Evolutionary conservation across 1,139 yeast genomes (phyloP), one percentile per base, ranked within the genome.

Genomic region (Blastobotrys elegans): DNA sequence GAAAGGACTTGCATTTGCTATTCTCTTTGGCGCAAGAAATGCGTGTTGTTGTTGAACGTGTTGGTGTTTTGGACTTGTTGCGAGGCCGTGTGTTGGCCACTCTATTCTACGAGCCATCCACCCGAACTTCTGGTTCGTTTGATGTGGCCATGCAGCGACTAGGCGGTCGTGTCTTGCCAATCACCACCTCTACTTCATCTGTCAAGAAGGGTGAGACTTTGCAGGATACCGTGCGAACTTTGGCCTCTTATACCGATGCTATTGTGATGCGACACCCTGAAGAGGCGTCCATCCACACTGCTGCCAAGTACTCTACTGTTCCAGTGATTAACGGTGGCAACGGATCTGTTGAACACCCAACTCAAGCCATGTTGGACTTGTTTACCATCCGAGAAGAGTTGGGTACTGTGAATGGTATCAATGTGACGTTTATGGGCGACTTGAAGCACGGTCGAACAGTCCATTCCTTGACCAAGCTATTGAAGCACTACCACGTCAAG

Each of bases 111-210:
- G 99, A 94, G 73, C 98, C 99, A 60, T 88, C 97, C 10, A 94
- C 99, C 41, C 80, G 99, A 71, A 94, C 99, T 29, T 80, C 95
- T 16, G 82, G 97, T 21, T 90, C 97, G 1, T 94, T 94, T 67
- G 96, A 94, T 68, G 96, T 97, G 60, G 99, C 99, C 53, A 94
- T 94, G 98, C 97, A 94, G 76, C 85, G 99, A 74, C 77, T 94
- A 62, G 99, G 99, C 68, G 99, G 99, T 66, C 82, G 96, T 69
- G 96, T 90, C 57, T 86, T 94, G 58, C 79, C 95, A 47, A 84
- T 94, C 56, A 76, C 87, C 56, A 85, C 94, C 51, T 80, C 79
- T 52, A 76, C 92, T 40, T 89, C 97, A 18, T 88, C 97, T 24
- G 96, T 90, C 47, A 87, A 88, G 74, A 94, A 94, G 77, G 99